Base-by-base conservation (phyloP, 2,329 filamentous ascomycete species). In the Metarhizium rileyi region DNA sequence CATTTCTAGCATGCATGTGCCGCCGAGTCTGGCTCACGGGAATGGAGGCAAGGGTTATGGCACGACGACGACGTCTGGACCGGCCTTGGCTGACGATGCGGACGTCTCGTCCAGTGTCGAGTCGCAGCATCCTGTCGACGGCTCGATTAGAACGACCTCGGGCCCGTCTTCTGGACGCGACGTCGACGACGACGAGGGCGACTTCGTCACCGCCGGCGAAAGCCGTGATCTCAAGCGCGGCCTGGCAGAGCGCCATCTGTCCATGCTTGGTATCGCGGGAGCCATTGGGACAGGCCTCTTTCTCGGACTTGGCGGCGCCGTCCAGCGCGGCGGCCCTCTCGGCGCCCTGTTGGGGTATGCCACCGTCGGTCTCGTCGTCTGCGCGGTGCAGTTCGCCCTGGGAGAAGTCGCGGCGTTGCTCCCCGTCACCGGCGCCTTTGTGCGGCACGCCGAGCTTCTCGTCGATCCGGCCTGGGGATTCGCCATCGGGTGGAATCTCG, bases 361-460 rank as follows among this genome's bases (percentile, higher is more conserved):
- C n/a, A 75, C 76, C 45, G 68, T 81, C 52, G 78, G 78, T 30
- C 58, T 74, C 40, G 73, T 81, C 58, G 73, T 81, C 47, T 75
- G 77, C 54, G 71, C 76, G 48, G 78, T 78, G 42, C 81, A 71
- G 69, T 73, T 75, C 53, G 78, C 79, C 7, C 69, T 83, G 40
- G 80, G 79, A 28, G 80, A 83, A 64, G 67, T 81, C 33, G 76
- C 78, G 1, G 77, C 80, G 10, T 63, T 82, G 57, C 72, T 80
- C 18, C 80, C 80, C 3, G 75, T 83, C n/a, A 81, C 79, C 12
- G 80, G 80, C 22, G 75, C 75, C 35, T 83, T 83, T 63, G 80
- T 80, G 47, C 70, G 77, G 7, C 81, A 83, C 61, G 70, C 74
- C 48, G 73, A 78, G 57, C 76, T 80, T 35, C 74, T 83, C 43